Evolutionary conservation across 805 yeast genomes (phyloP), one percentile per base, ranked within the genome.

Genomic region (Candida ortonii): DNA sequence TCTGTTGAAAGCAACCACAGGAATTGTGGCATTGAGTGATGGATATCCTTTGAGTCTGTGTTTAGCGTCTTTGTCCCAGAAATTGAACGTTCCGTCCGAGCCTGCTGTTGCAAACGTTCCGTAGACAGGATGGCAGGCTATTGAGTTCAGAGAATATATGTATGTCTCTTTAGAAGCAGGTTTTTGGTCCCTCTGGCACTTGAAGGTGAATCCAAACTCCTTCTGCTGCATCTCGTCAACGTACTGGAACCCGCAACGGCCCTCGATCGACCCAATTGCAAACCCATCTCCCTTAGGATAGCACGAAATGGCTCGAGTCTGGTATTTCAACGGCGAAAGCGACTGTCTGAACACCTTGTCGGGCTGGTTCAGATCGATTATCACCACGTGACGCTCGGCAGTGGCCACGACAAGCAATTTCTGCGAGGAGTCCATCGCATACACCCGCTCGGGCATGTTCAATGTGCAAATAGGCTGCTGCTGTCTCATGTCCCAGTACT

Each of bases 101-200:
- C 98, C 97, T 1, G 95, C 93, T 5, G 98, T 93, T 31, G 81
- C 80, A 61, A 93, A 83, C 1, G 97, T 88, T 26, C 96, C 96
- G 60, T 80, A 80, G 10, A 75, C 66, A 4, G 97, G 97, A 55
- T 93, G 97, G 68, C 89, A 86, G 6, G 76, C 67, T 30, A 93
- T 81, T 31, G 84, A 70, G 58, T 88, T 86, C 26, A 93, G 80
- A 1, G 96, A 65, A 56, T 80, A 90, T 20, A 90, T 80, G 26
- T 73, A 73, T 15, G 80, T 73, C 52, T 83, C 89, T 26, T 73
- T 64, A 37, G 70, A 52, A 18, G 61, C 52, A 12, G 81, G 64
- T 26, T 79, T 71, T 22, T 70, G 65, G 52, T 82, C 87, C 49
- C 98, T 77, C 58, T 93, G 98, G 62, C 98, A 93, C 58, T 86